phyloP scores from a whole-genome alignment of 2,329 filamentous ascomycete species.

The Fusarium mangiferae region DNA sequence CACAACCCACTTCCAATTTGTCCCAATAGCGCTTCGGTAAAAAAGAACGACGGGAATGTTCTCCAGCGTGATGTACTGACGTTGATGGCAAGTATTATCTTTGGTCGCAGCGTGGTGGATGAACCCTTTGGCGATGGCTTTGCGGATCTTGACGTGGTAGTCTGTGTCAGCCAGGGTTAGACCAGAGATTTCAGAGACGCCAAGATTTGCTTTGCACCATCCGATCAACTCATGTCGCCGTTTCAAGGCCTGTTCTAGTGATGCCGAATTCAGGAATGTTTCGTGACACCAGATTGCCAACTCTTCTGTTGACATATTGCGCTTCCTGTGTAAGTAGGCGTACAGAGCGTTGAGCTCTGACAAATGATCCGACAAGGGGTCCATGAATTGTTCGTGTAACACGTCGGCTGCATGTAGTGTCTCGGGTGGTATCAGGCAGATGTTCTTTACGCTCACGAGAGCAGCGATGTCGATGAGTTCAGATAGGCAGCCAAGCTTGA shows the following conservation, averaged over 20 bases:
- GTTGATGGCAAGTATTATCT: background rate
- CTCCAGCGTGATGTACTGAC: background rate
- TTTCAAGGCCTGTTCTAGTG: background rate
- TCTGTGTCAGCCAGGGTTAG: background rate
- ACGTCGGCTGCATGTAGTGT: background rate
- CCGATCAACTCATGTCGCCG: accelerated
- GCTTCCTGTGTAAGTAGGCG: background rate
- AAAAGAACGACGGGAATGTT: background rate
- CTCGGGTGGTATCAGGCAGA: background rate
- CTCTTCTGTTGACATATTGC: background rate
- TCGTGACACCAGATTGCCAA: background rate
- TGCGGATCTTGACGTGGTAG: background rate
- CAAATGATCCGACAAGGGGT: background rate
- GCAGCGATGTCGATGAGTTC: background rate
- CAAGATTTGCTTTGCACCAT: background rate
- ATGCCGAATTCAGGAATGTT: background rate
- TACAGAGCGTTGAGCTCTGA: background rate
- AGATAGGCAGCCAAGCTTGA: background rate
- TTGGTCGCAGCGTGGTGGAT: background rate
- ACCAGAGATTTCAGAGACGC: background rate
- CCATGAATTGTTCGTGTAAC: background rate
- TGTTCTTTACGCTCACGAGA: background rate
- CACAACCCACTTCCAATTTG: background rate
- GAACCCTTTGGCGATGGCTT: background rate
- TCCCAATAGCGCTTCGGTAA: background rate